Conservation (phyloP, 345 rosid species). For the Hibiscus mutabilis region DNA sequence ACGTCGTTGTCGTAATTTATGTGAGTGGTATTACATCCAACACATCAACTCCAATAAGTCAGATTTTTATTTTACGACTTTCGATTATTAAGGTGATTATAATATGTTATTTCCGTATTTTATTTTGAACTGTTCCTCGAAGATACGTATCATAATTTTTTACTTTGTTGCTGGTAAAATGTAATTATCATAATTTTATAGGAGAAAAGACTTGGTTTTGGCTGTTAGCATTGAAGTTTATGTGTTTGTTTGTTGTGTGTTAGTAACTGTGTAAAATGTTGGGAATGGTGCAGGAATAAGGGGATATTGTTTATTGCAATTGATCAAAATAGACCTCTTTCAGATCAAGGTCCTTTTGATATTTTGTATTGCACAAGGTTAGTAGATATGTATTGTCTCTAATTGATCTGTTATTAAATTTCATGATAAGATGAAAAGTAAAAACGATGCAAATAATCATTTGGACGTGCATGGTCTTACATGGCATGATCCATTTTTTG, state of each 20-base stretch:
- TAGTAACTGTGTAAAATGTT: not conserved
- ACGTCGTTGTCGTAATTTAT: conserved; percentile 18
- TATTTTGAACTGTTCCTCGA: not conserved
- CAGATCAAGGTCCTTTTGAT: conserved; percentile 86
- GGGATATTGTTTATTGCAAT: conserved; percentile 71
- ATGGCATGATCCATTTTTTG: not conserved
- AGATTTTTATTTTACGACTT: conserved; percentile 10
- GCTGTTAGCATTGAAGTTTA: not conserved
- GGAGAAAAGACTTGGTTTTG: not conserved
- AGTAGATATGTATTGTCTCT: not conserved
- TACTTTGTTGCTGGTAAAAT: not conserved
- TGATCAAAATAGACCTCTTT: conserved; percentile 58
- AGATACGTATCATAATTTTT: not conserved
- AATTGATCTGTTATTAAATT: not conserved
- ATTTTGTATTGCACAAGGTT: conserved; percentile 76
- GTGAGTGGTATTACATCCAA: conserved; percentile 1
- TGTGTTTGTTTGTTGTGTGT: not conserved
- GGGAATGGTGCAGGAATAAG: conserved; percentile 25
- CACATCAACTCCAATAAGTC: not conserved
- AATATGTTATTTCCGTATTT: not conserved
- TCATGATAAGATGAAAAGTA: not conserved
- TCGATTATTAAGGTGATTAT: not conserved
- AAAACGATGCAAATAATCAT: not conserved
- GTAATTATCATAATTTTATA: not conserved
- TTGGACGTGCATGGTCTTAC: not conserved